Evolutionary conservation across 2,329 filamentous ascomycete species (phyloP).

Genomic region (Aspergillus jensenii): DNA sequence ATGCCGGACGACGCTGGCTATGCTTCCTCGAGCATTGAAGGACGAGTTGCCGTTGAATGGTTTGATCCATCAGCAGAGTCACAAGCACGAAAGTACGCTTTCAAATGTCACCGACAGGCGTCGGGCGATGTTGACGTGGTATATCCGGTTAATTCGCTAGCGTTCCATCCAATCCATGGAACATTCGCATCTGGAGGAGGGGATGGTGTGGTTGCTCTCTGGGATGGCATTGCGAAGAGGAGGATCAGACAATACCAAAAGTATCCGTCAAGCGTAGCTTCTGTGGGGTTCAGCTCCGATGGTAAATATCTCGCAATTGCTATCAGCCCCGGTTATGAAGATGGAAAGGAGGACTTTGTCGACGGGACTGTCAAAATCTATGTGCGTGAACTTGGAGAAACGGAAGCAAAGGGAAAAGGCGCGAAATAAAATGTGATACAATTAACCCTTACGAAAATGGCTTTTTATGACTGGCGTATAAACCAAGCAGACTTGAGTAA

Average conservation of each 20-base stretch:
- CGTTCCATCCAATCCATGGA: slow-evolving; percentile 79
- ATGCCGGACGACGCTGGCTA: slow-evolving; percentile 98
- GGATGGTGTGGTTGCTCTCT: slow-evolving; percentile 86
- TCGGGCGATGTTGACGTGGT: slow-evolving; percentile 72
- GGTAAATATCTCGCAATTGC: slow-evolving; percentile 77
- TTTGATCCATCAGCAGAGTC: slow-evolving; percentile 87
- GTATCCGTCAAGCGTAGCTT: slow-evolving; percentile 74
- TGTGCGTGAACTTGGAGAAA: slow-evolving; percentile 80
- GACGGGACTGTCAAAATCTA: slow-evolving; percentile 74
- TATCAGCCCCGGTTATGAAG: slow-evolving; percentile 83
- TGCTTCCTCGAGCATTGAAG: slow-evolving; percentile 88
- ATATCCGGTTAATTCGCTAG: slow-evolving; percentile 85
- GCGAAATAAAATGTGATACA: slow-evolving; percentile 54
- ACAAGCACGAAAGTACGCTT: slow-evolving; percentile 92
- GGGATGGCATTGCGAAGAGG: slow-evolving; percentile 89
- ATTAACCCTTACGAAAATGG: slow-evolving; percentile 13
- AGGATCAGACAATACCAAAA: slow-evolving; percentile 87
- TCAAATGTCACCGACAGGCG: slow-evolving; percentile 93
- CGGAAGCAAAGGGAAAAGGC: slow-evolving; percentile 83
- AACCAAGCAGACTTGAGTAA: background rate
- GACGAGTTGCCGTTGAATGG: slow-evolving; percentile 94
- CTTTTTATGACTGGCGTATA: slow-evolving; percentile 13
- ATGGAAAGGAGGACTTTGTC: slow-evolving; percentile 74
- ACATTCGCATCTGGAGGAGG: slow-evolving; percentile 89
- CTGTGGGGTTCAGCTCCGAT: slow-evolving; percentile 73